Evolutionary conservation across 768 basidiomycete species (phyloP), one percentile per base, ranked within the genome.

Genomic region (Suillus bovinus): DNA sequence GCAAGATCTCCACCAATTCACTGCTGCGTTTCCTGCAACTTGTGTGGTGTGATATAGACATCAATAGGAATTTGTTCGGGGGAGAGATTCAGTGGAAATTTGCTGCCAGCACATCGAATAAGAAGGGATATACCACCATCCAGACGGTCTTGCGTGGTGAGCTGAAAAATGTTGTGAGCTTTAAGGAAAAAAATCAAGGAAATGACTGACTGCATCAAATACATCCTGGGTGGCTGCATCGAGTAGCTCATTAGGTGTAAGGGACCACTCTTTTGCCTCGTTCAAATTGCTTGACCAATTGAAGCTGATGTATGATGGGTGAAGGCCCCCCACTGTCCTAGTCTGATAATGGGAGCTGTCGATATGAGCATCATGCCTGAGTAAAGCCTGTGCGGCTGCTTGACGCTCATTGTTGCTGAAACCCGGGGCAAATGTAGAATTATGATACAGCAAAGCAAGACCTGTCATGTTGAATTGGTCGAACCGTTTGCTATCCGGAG

Each of bases 61-160:
- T 63, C 62, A 1, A 63, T 33, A 22, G 41, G 20, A 42, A 63
- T 17, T 17, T 60, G 4, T 22, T 47, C 16, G 4, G 62, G 17
- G 9, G 52, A 41, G 33, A 60, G 14, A 22, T 36, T 63, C 4
- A 20, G 60, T 1, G 16, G n/a, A n/a, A 33, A 16, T 24, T 60
- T 29, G 11, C 52, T 24, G 34, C 59, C 63, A 27, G 63, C 52
- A 7, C 63, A 64, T 33, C 53, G 1, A 42, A 64, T 55, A 7
- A 64, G 59, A 5, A 64, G 20, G 16, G 63, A 61, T 14, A 64
- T 55, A 11, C 59, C 53, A 20, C 60, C 52, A 17, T 64, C 59
- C 24, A 64, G 60, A 44, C 14, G 7, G 50, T 64, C 63, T 27
- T 61, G 59, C 41, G 41, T 10, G 13, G 59, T 60, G 50, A 64